These are phyloP conservation scores for Aspergillus fumigatus DNA, from an alignment of 2,329 filamentous ascomycete species.

Conservation along the genomic window DNA sequence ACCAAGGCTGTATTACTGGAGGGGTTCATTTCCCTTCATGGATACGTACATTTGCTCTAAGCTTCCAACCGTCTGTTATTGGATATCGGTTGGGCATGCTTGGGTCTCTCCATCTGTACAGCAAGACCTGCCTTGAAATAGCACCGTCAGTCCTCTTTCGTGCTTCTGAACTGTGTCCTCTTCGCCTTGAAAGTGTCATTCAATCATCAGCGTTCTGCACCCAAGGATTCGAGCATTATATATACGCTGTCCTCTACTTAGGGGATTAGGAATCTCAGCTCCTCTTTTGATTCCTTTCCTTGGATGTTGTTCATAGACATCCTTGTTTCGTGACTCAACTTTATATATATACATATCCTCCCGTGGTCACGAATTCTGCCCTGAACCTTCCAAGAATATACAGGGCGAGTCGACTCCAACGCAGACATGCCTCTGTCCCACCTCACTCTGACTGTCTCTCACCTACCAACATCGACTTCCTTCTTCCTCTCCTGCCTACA, in stretches of 20 bases:
- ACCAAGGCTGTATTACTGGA: slow-evolving; percentile 11
- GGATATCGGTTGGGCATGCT: slow-evolving; percentile 16
- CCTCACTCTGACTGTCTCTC: slow-evolving; percentile 64
- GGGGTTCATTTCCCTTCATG: slow-evolving; percentile 7
- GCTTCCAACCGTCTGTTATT: slow-evolving; percentile 10
- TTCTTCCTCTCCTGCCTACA: slow-evolving; percentile 79
- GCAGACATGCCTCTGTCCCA: slow-evolving; percentile 57
- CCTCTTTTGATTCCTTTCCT: not conserved
- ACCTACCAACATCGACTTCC: slow-evolving; percentile 73
- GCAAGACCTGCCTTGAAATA: not conserved
- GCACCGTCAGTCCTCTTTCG: not conserved
- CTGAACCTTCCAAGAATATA: slow-evolving; percentile 10
- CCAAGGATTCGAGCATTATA: slow-evolving; percentile 6
- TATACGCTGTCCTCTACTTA: not conserved
- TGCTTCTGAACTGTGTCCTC: not conserved
- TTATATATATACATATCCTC: not conserved
- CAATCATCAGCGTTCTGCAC: not conserved
- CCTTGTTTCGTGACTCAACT: not conserved
- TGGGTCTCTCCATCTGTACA: slow-evolving; percentile 1
- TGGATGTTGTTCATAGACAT: not conserved
- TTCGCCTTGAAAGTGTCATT: slow-evolving; percentile 2
- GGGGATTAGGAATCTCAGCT: not conserved
- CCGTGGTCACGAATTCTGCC: not conserved
- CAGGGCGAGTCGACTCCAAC: slow-evolving; percentile 10
- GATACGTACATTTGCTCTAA: slow-evolving; percentile 9